These are phyloP conservation scores for Triglochin maritima DNA, from an alignment of 106 monocot genomes.

Conservation along the genomic window DNA sequence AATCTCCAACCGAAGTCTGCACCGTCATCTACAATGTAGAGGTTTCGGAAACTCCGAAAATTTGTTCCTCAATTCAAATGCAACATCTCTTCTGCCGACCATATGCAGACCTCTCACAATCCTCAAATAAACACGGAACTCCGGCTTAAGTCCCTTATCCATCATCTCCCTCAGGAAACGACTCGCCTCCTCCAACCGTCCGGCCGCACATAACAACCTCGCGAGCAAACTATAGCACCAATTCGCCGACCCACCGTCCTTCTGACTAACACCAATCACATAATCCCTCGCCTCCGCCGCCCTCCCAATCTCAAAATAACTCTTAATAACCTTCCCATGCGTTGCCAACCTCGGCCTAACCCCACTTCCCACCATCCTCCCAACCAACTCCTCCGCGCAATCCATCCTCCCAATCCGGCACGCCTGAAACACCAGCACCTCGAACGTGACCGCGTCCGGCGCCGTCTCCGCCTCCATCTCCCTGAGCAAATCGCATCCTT, in stretches of 20 bases:
- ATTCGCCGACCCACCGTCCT: slow-evolving; percentile 42
- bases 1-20: too few relatives aligned
- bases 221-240: slow-evolving; percentile 67
- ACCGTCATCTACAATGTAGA: background rate
- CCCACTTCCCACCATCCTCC: slow-evolving; percentile 51
- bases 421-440: slow-evolving; percentile 46
- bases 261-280: slow-evolving; percentile 50
- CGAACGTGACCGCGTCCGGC: slow-evolving; percentile 52
- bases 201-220: slow-evolving; percentile 24
- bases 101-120: slow-evolving; percentile 47
- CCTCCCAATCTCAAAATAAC: slow-evolving; percentile 36
- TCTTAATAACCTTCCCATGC: slow-evolving; percentile 66
- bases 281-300: slow-evolving; percentile 44
- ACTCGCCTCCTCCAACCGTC: slow-evolving; percentile 44
- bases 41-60: slow-evolving; percentile 26
- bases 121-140: slow-evolving; percentile 54
- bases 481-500: slow-evolving; percentile 52
- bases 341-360: slow-evolving; percentile 46
- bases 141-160: slow-evolving; percentile 59
- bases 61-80: slow-evolving; percentile 35
- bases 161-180: slow-evolving; percentile 67
- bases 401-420: slow-evolving; percentile 47
- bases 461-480: slow-evolving; percentile 48
- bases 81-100: slow-evolving; percentile 31
- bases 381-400: slow-evolving; percentile 39